Evolutionary conservation across 768 basidiomycete species (phyloP), one percentile per base, ranked within the genome.

Genomic region (Exsudoporus frostii): DNA sequence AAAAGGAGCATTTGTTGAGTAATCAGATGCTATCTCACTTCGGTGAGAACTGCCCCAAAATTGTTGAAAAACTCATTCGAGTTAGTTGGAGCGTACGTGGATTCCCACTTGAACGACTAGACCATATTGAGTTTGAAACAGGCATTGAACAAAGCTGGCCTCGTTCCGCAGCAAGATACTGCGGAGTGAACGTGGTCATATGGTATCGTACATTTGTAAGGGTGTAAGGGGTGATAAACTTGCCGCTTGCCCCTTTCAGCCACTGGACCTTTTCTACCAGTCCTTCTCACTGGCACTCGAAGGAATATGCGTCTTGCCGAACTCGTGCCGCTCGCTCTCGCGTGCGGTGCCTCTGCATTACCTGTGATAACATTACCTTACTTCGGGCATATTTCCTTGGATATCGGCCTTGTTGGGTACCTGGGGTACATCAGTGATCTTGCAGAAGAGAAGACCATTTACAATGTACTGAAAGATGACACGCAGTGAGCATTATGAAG

Each of bases 341-440:
- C 54, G 22, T 42, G 51, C 32, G 22, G 48, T 29, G 56, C 53
- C 14, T 53, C 45, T 41, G 66, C 66, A 15, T 33, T 65, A 17
- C 66, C 58, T 25, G 29, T 56, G 17, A 25, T 61, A 30, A 55
- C 45, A 24, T 40, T 65, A 19, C 65, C 46, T n/a, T 67, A 60
- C 63, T 61, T 67, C 25, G 54, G 60, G 36, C 57, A 65, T n/a
- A 4, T 68, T 17, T 48, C 52, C 8, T 19, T 68, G 19, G 51
- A 58, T 17, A n/a, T n/a, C n/a, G 38, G 37, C 20, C 38, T 65
- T 19, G 25, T 39, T 20, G 45, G 37, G 19, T 49, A n/a, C 44
- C 38, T 57, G 45, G 43, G 43, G 34, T 56, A 47, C 27, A n/a
- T n/a, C 32, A 59, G 7, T 22, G 19, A 15, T 34, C 19, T 8